Evolutionary conservation across 176 grass and related monocot species (phyloP).

Genomic region (Juncus inflexus): DNA sequence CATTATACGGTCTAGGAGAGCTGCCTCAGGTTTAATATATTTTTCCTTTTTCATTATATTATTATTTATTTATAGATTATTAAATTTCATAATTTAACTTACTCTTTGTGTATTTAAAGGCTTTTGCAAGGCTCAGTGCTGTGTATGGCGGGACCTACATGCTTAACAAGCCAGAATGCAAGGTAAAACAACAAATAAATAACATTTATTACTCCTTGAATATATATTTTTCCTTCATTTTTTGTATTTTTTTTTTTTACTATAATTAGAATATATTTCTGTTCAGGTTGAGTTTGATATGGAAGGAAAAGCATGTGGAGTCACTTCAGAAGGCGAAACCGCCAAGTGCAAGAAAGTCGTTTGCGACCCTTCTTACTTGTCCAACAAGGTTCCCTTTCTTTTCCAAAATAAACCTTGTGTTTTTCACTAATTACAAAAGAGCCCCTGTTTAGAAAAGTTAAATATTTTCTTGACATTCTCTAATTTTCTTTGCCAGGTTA

Average conservation of each 20-base stretch:
- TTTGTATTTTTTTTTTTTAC: not conserved
- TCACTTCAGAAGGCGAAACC: conserved; percentile 78
- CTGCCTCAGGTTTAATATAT: conserved; percentile 65
- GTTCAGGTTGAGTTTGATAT: conserved; percentile 70
- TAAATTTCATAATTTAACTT: conserved; percentile 14
- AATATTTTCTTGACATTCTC: conserved; percentile 7
- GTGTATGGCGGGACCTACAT: conserved; percentile 96
- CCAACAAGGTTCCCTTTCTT: conserved; percentile 45
- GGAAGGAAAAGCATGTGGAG: conserved; percentile 66
- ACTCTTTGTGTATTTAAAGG: conserved; percentile 36
- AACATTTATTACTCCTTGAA: not conserved
- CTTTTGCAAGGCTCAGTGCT: conserved; percentile 86
- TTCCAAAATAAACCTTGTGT: not conserved
- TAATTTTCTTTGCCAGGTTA: conserved; percentile 42
- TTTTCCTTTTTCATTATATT: conserved; percentile 13
- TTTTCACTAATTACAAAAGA: conserved; percentile 15
- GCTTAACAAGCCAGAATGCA: conserved; percentile 93
- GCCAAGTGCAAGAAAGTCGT: conserved; percentile 84
- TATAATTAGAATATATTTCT: conserved; percentile 15
- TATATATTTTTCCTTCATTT: not conserved
- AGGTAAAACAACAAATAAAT: conserved; percentile 39
- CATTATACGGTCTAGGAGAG: conserved; percentile 88
- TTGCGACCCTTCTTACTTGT: conserved; percentile 73
- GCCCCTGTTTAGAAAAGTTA: not conserved
- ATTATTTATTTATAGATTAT: conserved; percentile 2